These are phyloP conservation scores for Xylaria sp. DNA, from an alignment of 2,329 filamentous ascomycete species.

Conservation along the genomic window DNA sequence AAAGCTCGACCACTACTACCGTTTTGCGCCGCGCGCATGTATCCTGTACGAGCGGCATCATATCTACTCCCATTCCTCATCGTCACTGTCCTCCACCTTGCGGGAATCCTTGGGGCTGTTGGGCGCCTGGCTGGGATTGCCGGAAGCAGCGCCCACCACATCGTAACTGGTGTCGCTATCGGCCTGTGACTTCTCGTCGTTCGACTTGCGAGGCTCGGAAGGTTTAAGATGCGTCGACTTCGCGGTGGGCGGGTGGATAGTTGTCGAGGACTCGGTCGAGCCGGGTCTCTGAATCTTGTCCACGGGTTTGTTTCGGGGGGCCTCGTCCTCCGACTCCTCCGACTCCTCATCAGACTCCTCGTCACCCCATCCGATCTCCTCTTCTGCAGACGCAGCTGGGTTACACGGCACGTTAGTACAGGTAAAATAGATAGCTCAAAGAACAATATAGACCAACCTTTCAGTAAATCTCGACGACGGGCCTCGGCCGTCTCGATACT, in stretches of 20 bases:
- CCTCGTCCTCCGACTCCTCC: conserved; percentile 65
- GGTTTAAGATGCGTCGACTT: conserved; percentile 60
- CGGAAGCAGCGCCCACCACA: conserved; percentile 79
- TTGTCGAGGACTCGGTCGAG: conserved; percentile 64
- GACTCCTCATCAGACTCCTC: conserved; percentile 41
- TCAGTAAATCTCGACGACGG: conserved; percentile 84
- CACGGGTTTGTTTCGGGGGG: conserved; percentile 42
- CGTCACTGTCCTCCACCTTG: conserved; percentile 58
- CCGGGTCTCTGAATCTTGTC: conserved; percentile 47
- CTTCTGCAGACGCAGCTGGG: conserved; percentile 70
- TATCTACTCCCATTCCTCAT: conserved; percentile 42
- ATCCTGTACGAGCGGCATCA: not conserved
- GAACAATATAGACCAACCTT: conserved; percentile 64
- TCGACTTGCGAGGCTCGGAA: conserved; percentile 71
- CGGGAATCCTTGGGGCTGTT: conserved; percentile 64
- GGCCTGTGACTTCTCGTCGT: conserved; percentile 87
- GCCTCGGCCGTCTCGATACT: conserved; percentile 93
- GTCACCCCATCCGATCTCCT: conserved; percentile 70
- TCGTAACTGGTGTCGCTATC: conserved; percentile 98
- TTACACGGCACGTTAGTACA: conserved; percentile 40
- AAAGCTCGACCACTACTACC: conserved; percentile 7
- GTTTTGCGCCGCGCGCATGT: not conserved
- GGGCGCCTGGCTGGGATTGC: conserved; percentile 78
- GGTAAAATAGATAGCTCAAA: conserved; percentile 25
- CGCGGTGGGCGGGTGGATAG: conserved; percentile 59